Percentiles rank a stretch among this genome's conserved stretches.
These are phyloP conservation scores for Colletotrichum magnum DNA, from an alignment of 2,329 filamentous ascomycete genomes.

Conservation along the genomic window DNA sequence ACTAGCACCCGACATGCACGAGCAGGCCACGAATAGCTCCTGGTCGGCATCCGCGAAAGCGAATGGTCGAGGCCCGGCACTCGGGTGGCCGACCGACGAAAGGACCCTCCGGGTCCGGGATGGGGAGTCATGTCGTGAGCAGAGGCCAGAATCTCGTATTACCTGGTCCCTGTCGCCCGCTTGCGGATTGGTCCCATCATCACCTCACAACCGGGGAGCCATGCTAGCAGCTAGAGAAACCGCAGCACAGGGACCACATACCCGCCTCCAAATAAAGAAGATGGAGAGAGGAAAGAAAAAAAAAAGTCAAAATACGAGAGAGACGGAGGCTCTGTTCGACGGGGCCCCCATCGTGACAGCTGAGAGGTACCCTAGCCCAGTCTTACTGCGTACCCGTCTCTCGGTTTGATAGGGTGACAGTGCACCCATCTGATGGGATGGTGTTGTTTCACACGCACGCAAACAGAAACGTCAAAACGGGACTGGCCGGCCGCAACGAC, in stretches of 20 bases:
- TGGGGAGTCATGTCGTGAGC: conserved; percentile 6
- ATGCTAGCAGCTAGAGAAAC: conserved; percentile 29
- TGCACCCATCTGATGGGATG: conserved; percentile 21
- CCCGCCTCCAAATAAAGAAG: conserved; percentile 11
- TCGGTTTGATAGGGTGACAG: conserved; percentile 35
- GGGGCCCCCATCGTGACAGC: conserved; percentile 23
- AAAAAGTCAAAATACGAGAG: conserved; percentile 33
- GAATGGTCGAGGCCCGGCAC: conserved; percentile 30
- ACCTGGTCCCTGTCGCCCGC: conserved; percentile 33
- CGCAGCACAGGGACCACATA: conserved; percentile 14
- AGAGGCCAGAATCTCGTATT: conserved; percentile 31
- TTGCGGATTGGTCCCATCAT: conserved; percentile 30
- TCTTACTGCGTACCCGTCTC: conserved; percentile 4
- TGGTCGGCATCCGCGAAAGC: conserved; percentile 16
- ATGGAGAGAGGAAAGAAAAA: conserved; percentile 14
- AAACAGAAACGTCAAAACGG: conserved; percentile 39
- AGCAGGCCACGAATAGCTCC: conserved; percentile 32
- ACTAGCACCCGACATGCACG: conserved; percentile 7
- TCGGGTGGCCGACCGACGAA: conserved; percentile 24
- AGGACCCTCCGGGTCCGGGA: background rate
- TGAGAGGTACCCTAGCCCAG: background rate
- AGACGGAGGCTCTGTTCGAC: conserved; percentile 21
- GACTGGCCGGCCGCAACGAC: conserved; percentile 14
- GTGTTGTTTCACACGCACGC: conserved; percentile 34
- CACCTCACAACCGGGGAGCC: conserved; percentile 14